A percentile compares a stretch with the other conserved stretches of the same genome.
These are phyloP conservation scores for Apium graveolens DNA, from an alignment of 129 eudicot species.

Conservation along the genomic window DNA sequence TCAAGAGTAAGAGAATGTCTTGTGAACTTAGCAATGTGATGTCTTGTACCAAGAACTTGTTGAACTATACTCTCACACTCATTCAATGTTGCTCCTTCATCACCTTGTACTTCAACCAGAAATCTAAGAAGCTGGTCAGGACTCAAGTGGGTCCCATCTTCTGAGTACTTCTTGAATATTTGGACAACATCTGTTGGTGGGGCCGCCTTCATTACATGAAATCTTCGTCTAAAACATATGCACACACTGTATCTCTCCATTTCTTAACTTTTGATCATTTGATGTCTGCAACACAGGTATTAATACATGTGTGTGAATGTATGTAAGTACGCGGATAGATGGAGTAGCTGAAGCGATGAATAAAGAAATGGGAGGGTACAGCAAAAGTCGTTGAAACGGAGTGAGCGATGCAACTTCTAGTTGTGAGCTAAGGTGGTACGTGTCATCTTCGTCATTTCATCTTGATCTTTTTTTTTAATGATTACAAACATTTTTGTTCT, in stretches of 20 bases:
- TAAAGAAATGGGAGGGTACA: neutral
- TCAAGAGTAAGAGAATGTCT: constrained; percentile 59
- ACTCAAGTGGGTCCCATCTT: constrained; percentile 52
- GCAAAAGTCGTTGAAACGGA: neutral
- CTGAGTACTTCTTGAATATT: constrained; percentile 42
- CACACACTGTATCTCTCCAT: constrained; percentile 86
- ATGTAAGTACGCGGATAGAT: neutral
- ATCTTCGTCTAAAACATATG: constrained; percentile 63
- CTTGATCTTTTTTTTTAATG: too few species aligned
- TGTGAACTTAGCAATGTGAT: constrained; percentile 42
- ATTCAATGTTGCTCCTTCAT: constrained; percentile 17
- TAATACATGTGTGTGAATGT: neutral
- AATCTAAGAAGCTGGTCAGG: constrained; percentile 55
- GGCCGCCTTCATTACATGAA: constrained; percentile 46
- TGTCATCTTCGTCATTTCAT: neutral
- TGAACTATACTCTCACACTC: constrained; percentile 44
- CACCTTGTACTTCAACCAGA: constrained; percentile 44
- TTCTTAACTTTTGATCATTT: neutral
- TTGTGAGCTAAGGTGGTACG: neutral
- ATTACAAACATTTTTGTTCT: too few species aligned
- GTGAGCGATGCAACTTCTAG: neutral
- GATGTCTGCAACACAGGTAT: neutral
- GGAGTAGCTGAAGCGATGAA: neutral
- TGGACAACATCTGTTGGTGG: constrained; percentile 59
- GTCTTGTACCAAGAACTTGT: constrained; percentile 52